Evolutionary conservation across 345 rosid species (phyloP), one percentile per base, ranked within the genome.

Genomic region (Psidium friedrichsthalianum): DNA sequence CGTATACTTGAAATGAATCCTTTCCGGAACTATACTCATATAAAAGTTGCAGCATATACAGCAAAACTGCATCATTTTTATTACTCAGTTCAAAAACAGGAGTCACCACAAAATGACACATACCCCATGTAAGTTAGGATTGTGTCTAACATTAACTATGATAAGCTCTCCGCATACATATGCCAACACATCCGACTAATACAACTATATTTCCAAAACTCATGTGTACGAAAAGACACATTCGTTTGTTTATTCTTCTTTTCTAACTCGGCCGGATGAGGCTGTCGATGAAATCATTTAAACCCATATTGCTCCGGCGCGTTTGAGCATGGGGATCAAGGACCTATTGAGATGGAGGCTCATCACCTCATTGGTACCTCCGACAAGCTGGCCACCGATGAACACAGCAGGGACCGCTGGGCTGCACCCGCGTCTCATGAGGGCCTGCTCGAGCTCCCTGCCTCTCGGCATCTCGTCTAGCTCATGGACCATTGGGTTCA

Each of bases 361-460:
- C 88, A 86, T 86, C 83, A 86, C 83, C 86, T 86, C 88, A 52
- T 76, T 86, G 58, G 86, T 83, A 25, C 88, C 88, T 11, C 88
- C 88, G 51, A 86, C 88, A 18, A 86, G 83, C 85, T 86, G 85
- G 36, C 88, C 88, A 1, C 88, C 86, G 22, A 86, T 83, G 86
- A 86, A 86, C 76, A 86, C 86, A 4, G 54, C 58, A 15, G 88
- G 88, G 61, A 86, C 88, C 3, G 86, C 21, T 1, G 88, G 88
- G 54, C 36, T 86, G 83, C 85, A 56, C 6, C 88, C 88, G 8
- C n/a, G 74, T 82, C 76, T 86, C 83, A 40, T 59, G 47, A 86
- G 86, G 56, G 83, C 85, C 49, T 83, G 88, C 86, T 86, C 88
- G 51, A 86, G 58, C 56, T 86, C 88, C 83, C 25, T 74, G 24